Conservation (phyloP, 805 yeast genomes). For the Lipomyces yamanashiensis region DNA sequence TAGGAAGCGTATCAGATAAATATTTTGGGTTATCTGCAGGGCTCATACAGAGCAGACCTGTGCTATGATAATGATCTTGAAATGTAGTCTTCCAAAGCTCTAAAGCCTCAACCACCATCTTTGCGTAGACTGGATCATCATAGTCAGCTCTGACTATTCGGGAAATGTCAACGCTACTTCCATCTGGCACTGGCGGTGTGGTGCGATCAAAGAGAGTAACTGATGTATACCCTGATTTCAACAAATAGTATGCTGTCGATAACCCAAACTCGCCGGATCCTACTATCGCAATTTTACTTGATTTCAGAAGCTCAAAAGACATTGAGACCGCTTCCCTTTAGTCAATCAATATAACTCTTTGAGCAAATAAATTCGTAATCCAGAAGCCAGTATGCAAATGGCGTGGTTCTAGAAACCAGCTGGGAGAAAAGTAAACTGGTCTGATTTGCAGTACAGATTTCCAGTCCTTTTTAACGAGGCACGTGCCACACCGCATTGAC, state of each 20-base stretch:
- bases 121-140: constrained; percentile 50
- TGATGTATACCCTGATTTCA: constrained; percentile 22
- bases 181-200: constrained; percentile 38
- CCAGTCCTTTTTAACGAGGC: not conserved
- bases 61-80: constrained; percentile 25
- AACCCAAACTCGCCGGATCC: constrained; percentile 65
- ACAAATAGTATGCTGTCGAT: constrained; percentile 54
- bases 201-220: constrained; percentile 33
- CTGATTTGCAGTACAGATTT: too few relatives aligned
- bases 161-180: constrained; percentile 55
- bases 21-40: constrained; percentile 27
- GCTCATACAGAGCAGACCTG: constrained; percentile 34
- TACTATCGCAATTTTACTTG: constrained; percentile 48
- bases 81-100: constrained; percentile 45
- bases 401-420: too few relatives aligned
- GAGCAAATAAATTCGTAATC: too few relatives aligned
- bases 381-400: too few relatives aligned
- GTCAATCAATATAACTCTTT: too few relatives aligned
- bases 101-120: constrained; percentile 54
- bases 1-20: constrained; percentile 19
- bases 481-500: not conserved
- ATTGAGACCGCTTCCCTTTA: not conserved
- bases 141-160: constrained; percentile 58
- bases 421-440: too few relatives aligned
- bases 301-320: not conserved